These are phyloP conservation scores for Larix kaempferi DNA, from an alignment of 75 land plant species.

Conservation along the genomic window DNA sequence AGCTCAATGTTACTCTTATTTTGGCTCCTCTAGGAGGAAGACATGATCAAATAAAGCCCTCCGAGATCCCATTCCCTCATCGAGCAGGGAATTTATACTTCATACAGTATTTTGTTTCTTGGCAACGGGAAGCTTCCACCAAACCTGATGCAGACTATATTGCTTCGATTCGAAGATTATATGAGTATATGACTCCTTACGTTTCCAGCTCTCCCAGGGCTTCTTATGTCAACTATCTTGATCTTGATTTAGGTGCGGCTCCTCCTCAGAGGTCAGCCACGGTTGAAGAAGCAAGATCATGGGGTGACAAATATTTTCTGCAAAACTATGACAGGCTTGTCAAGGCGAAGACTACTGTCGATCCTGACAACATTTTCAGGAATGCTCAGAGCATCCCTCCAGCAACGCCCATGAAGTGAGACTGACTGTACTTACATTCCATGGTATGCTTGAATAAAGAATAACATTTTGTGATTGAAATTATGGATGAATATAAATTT, in stretches of 20 bases:
- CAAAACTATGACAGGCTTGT: slow-evolving; percentile 11
- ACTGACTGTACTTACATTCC: no score
- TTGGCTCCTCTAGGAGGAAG: slow-evolving; percentile 10
- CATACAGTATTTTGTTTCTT: slow-evolving; percentile 7
- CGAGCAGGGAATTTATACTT: not conserved
- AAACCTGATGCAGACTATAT: not conserved
- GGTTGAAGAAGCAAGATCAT: not conserved
- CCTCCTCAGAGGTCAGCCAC: not conserved
- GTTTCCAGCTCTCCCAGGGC: slow-evolving; percentile 12
- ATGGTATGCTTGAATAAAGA: no score
- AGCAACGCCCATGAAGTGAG: not conserved
- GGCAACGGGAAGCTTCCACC: not conserved
- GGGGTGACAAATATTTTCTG: slow-evolving; percentile 13
- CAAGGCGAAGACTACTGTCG: slow-evolving; percentile 6
- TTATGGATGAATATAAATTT: no score
- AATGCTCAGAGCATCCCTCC: slow-evolving; percentile 14
- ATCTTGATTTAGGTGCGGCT: slow-evolving; percentile 7
- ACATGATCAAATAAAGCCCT: not conserved
- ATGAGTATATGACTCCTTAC: slow-evolving; percentile 14
- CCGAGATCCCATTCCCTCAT: slow-evolving; percentile 14
- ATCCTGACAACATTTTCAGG: slow-evolving; percentile 14
- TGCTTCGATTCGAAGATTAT: slow-evolving; percentile 8
- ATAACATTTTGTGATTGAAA: no score
- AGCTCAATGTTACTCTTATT: slow-evolving; percentile 1
- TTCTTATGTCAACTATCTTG: slow-evolving; percentile 14